Evolutionary conservation across 139 green algal genomes (phyloP), one percentile per base, ranked within the genome.

Genomic region (Closterium sp.): DNA sequence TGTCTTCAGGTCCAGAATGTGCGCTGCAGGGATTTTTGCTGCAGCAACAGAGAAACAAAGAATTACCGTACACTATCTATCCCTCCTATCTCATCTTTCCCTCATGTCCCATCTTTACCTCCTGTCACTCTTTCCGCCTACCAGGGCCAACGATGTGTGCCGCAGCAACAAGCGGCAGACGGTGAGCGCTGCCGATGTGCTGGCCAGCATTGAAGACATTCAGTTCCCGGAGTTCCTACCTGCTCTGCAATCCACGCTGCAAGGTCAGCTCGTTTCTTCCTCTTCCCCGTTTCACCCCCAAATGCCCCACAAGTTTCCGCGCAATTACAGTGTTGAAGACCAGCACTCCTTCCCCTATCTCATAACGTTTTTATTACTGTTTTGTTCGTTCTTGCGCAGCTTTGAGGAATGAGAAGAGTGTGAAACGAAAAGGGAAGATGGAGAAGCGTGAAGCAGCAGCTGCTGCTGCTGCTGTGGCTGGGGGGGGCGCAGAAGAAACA

Each of bases 151-250:
- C 88, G 97, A 98, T 79, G 92, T 98, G 2, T 97, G 96, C 91
- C 95, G 95, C 29, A 97, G 98, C 31, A 93, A 95, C 28, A 98
- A 97, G 88, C 95, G 97, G 5, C 94, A 96, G 91, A 98, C 97
- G 0, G 95, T 98, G 10, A 96, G 45, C 34, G 97, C 95, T 5
- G 96, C 97, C 27, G 97, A 99, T 88, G 95, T 99, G 29, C 92
- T 98, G 19, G 94, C 90, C 1, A 97, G 96, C 2, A 90, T 99
- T 34, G 91, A 96, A 0, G 97, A 98, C 27, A 89, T 98, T 27
- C 97, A 98, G 4, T 98, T 99, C 91, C 89, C 28, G 6, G 96
- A 99, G 70, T 95, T 98, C 11, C 42, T 97, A 6, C 88, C 91
- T 87, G 95, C 94, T 1, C 95, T 99, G 27, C 95, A 93, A 85